A percentile compares a stretch with the other conserved stretches of the same genome.
phyloP scores from a whole-genome alignment of 129 eudicot species.

The Pseudognaphalium luteoalbum region DNA sequence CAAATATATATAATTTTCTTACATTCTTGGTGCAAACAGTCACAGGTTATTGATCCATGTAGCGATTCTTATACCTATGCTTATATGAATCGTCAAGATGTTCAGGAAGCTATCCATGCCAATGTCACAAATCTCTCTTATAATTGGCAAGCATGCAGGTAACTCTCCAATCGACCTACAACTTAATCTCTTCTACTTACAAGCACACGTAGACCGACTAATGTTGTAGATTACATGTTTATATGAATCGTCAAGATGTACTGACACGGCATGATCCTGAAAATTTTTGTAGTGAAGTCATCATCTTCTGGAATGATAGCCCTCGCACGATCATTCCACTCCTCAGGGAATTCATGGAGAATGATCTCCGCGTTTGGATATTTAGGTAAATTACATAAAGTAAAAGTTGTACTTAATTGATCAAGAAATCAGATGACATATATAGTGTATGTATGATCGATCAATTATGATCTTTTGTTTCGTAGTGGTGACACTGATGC shows the following conservation, averaged over 20 bases:
- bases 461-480: neutral
- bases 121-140: slow-evolving; percentile 58
- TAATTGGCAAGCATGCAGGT: slow-evolving; percentile 79
- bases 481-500: slow-evolving; percentile 82
- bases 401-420: neutral
- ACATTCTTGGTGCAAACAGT: slow-evolving; percentile 10
- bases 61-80: slow-evolving; percentile 48
- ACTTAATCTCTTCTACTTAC: slow-evolving; percentile 2
- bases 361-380: slow-evolving; percentile 75
- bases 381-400: slow-evolving; percentile 46
- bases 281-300: slow-evolving; percentile 42
- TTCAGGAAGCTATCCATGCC: slow-evolving; percentile 78
- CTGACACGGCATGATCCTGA: neutral
- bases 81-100: slow-evolving; percentile 64
- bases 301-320: slow-evolving; percentile 57
- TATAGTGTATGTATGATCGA: neutral
- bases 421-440: neutral
- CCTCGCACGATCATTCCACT: slow-evolving; percentile 65
- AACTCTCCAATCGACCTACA: neutral
- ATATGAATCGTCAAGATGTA: no score
- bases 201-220: neutral
- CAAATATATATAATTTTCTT: slow-evolving; percentile 11
- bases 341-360: slow-evolving; percentile 54
- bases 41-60: slow-evolving; percentile 52
- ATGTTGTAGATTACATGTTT: no score